Base-by-base conservation (phyloP, 306 rosid species). In the Lathyrus oleraceus region DNA sequence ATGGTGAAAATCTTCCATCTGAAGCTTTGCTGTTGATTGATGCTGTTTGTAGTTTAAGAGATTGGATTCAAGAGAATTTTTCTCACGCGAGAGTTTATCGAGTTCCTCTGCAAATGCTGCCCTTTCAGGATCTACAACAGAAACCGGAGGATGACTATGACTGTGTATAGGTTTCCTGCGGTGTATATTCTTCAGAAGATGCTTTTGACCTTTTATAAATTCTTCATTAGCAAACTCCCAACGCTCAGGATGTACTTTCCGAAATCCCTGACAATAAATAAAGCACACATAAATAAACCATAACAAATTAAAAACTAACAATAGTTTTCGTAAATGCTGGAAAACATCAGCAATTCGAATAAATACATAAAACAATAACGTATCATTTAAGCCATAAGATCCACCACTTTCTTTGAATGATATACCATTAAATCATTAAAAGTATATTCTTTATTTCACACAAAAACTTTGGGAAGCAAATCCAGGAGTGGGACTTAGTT, bases 151-250 rank as follows among this genome's bases (percentile, higher is more conserved):
- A 69, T 84, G 77, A 76, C 99, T 95, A 78, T 95, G 99, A 80
- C 99, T 95, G 79, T 95, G 99, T 59, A 95, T 89, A 44, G 99
- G 99, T 82, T 95, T 95, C 81, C 97, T 82, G 32, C 99, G 96
- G 79, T 95, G 89, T 80, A 95, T 95, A 74, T 89, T 85, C 76
- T 91, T 91, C 69, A 95, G 99, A 52, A 89, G 95, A 81, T 95
- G 88, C 83, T 95, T 91, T 76, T 91, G 88, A 76, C 86, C 99
- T 87, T 91, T 92, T 35, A 86, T 40, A 56, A 95, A 95, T 1
- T 87, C 99, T 47, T 95, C 99, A 81, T 95, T 95, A n/a, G 86
- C 88, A 82, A 95, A 95, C 72, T 91, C 97, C 99, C 99, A 95
- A 59, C 76, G 84, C 81, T 91, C 97, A 71, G 97, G 86, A 81